Conservation (phyloP, 2,329 filamentous ascomycete genomes). For the Septoria petroselini region DNA sequence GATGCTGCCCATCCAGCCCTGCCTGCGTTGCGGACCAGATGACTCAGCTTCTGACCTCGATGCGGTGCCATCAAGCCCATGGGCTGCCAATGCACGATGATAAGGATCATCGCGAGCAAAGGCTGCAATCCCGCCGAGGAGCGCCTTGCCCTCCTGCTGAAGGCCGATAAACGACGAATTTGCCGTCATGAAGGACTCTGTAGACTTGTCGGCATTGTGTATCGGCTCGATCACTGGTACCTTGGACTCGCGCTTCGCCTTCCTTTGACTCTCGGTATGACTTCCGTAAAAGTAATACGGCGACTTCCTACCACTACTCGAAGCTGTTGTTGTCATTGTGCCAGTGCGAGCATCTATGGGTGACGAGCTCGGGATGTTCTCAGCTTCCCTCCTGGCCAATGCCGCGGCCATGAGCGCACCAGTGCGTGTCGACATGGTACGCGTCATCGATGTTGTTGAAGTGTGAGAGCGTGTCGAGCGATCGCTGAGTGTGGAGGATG, state of each 20-base stretch:
- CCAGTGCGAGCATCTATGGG: slow-evolving; percentile 29
- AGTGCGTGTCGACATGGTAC: slow-evolving; percentile 48
- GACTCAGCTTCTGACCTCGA: slow-evolving; percentile 14
- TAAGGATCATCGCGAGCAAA: slow-evolving; percentile 37
- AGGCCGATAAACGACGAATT: slow-evolving; percentile 49
- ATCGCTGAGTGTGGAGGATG: slow-evolving; percentile 56
- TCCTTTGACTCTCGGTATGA: slow-evolving; percentile 14
- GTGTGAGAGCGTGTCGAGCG: slow-evolving; percentile 46
- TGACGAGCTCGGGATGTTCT: slow-evolving; percentile 12
- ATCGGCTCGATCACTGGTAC: slow-evolving; percentile 10
- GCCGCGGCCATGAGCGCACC: slow-evolving; percentile 40
- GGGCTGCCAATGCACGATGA: slow-evolving; percentile 32
- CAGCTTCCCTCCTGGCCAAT: slow-evolving; percentile 20
- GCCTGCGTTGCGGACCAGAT: slow-evolving; percentile 17
- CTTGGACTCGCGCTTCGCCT: slow-evolving; percentile 5
- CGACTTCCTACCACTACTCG: slow-evolving; percentile 39
- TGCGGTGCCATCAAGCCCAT: slow-evolving; percentile 6
- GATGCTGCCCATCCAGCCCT: slow-evolving; percentile 36
- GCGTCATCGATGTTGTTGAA: slow-evolving; percentile 44
- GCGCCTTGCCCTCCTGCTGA: slow-evolving; percentile 52
- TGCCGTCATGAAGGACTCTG: slow-evolving; percentile 52
- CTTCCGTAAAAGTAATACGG: slow-evolving; percentile 29
- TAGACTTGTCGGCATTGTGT: slow-evolving; percentile 23
- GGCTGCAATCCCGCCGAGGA: slow-evolving; percentile 47
- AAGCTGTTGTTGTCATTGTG: slow-evolving; percentile 25